A percentile compares a stretch with the other conserved stretches of the same genome.
phyloP scores from a whole-genome alignment of 306 rosid species.

The Medicago truncatula region DNA sequence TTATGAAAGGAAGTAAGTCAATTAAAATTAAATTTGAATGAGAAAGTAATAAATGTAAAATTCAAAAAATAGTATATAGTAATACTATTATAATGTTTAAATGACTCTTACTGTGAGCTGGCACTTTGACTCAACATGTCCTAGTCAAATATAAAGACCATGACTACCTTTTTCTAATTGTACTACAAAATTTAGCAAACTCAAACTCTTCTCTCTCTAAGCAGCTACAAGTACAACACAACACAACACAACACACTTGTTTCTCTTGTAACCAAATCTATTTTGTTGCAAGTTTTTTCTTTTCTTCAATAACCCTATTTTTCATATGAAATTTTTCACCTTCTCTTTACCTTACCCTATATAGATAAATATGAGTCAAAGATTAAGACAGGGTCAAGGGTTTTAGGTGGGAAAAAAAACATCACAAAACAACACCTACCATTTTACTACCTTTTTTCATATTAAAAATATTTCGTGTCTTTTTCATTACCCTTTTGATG shows the following conservation, averaged over 20 bases:
- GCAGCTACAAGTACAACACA: background rate
- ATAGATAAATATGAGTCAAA: slow-evolving; percentile 27
- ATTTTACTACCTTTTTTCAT: background rate
- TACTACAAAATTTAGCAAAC: slow-evolving; percentile 2
- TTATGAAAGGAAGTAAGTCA: slow-evolving; percentile 11
- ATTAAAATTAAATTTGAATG: background rate
- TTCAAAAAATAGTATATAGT: background rate
- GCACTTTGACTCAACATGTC: slow-evolving; percentile 36
- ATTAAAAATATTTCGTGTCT: background rate
- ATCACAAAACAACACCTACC: background rate
- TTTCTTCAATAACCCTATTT: background rate
- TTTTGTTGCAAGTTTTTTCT: background rate
- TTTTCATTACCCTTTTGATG: slow-evolving; percentile 43
- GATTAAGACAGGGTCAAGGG: slow-evolving; percentile 61
- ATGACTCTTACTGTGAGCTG: slow-evolving; percentile 24
- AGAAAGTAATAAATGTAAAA: slow-evolving; percentile 24
- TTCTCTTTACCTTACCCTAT: slow-evolving; percentile 8
- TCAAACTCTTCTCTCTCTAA: slow-evolving; percentile 1
- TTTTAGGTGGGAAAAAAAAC: slow-evolving; percentile 63
- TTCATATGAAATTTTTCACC: slow-evolving; percentile 35
- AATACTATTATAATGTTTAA: background rate
- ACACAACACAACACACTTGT: background rate
- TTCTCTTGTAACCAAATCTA: background rate
- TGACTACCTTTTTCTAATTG: slow-evolving; percentile 4
- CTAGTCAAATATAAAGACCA: slow-evolving; percentile 42